phyloP scores from a whole-genome alignment of 805 yeast genomes.

The Limtongia smithiae region DNA sequence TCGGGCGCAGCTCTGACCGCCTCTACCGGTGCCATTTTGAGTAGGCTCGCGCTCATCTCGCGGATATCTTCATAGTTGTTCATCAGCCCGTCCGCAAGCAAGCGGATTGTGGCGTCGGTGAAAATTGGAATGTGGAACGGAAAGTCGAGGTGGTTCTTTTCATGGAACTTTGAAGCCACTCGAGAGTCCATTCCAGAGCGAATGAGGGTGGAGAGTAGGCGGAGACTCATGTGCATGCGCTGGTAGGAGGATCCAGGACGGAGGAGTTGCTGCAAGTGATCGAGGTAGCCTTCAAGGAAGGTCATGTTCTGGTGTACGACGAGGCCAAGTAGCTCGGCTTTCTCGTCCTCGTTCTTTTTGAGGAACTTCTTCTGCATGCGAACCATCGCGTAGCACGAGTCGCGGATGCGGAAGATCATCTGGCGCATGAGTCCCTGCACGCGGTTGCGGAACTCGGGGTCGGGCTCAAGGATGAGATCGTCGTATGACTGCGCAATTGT shows the following conservation, averaged over 20 bases:
- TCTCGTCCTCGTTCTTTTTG: slow-evolving; percentile 31
- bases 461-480: slow-evolving; percentile 57
- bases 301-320: slow-evolving; percentile 24
- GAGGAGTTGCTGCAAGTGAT: slow-evolving; percentile 41
- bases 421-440: slow-evolving; percentile 59
- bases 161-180: slow-evolving; percentile 40
- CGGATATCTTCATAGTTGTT: slow-evolving; percentile 80
- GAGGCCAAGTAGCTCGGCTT: not conserved
- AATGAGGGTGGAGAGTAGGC: slow-evolving; percentile 46
- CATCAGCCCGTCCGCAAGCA: slow-evolving; percentile 58
- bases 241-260: slow-evolving; percentile 59
- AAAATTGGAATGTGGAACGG: slow-evolving; percentile 50
- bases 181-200: slow-evolving; percentile 55
- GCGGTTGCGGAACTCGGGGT: slow-evolving; percentile 65
- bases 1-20: slow-evolving; percentile 32
- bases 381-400: slow-evolving; percentile 57
- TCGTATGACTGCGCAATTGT: slow-evolving; percentile 46
- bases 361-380: slow-evolving; percentile 49
- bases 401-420: slow-evolving; percentile 63
- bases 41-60: slow-evolving; percentile 44
- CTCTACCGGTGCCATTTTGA: slow-evolving; percentile 45
- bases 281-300: slow-evolving; percentile 45
- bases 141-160: slow-evolving; percentile 46
- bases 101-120: slow-evolving; percentile 41
- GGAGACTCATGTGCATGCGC: slow-evolving; percentile 48